Base-by-base conservation (phyloP, 208 protist species). In the Acanthamoeba triangularis region DNA sequence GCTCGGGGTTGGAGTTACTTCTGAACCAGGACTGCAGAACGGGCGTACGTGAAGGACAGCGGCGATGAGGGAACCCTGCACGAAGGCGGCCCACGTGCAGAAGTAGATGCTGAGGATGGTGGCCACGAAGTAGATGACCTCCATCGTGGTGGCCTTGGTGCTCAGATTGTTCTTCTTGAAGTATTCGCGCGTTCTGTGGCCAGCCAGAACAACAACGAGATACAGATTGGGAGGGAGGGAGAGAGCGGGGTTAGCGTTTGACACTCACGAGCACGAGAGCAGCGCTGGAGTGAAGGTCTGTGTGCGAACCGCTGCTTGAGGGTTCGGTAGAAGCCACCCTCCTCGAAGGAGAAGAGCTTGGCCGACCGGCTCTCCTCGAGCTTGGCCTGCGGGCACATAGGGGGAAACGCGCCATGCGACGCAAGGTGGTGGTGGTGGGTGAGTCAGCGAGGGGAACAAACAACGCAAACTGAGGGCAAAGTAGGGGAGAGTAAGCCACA, bases 251-350 rank as follows among this genome's bases (percentile, higher is more conserved):
- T 20, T 0, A 56, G 52, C 52, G 5, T 7, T 11, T 56, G 52
- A 56, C 56, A 63, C 23, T 7, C 5, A 18, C 18, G 56, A 63
- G 23, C 4, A 25, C 20, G 56, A 18, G 20, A 63, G 56, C 6
- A 8, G 6, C 14, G 0, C 0, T 28, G 8, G 56, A 23, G 20
- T 4, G 23, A 28, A 63, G 56, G 56, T 13, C 2, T 23, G 56
- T 18, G 56, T 18, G 13, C 59, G 63, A 14, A 72, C 63, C 63
- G 63, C 63, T 72, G 52, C 84, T 96, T 96, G 44, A 96, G 56
- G 23, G 59, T 96, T 16, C 95, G 35, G 54, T 96, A 96, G 92
- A 96, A 96, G 37, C 95, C 96, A 63, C 96, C 90, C 13, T 96
- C 94, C 37, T 95, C 92, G 44, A 96, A 96, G 18, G 96, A 94